These are phyloP conservation scores for Calonectria crousiana DNA, from an alignment of 2,329 filamentous ascomycete species.

Conservation along the genomic window DNA sequence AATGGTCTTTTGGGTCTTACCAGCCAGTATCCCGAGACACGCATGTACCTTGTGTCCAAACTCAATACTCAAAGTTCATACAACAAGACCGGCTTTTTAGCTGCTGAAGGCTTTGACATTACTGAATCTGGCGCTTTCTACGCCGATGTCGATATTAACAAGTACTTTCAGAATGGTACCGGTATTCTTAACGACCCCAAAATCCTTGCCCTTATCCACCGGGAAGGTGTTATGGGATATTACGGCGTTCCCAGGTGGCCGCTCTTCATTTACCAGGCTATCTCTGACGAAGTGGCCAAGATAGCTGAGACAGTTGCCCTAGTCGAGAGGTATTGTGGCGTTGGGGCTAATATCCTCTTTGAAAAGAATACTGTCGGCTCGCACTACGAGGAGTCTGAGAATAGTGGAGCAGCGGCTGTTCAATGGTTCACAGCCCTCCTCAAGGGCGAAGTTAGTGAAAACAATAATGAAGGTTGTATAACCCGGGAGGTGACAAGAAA, in stretches of 20 bases:
- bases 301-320: slow-evolving; percentile 32
- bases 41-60: slow-evolving; percentile 30
- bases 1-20: slow-evolving; percentile 36
- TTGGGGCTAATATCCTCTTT: slow-evolving; percentile 39
- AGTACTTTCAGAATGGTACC: slow-evolving; percentile 32
- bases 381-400: slow-evolving; percentile 24
- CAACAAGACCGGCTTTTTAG: slow-evolving; percentile 39
- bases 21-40: slow-evolving; percentile 35
- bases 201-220: slow-evolving; percentile 25
- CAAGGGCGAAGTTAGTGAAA: slow-evolving; percentile 24
- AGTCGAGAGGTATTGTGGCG: slow-evolving; percentile 33
- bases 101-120: slow-evolving; percentile 17
- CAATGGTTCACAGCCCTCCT: slow-evolving; percentile 31
- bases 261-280: slow-evolving; percentile 35
- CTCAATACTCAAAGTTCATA: slow-evolving; percentile 32
- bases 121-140: slow-evolving; percentile 28
- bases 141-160: slow-evolving; percentile 24
- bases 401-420: slow-evolving; percentile 23
- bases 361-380: slow-evolving; percentile 35
- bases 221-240: slow-evolving; percentile 40
- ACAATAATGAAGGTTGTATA: slow-evolving; percentile 34
- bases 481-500: slow-evolving; percentile 37
- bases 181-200: slow-evolving; percentile 20
- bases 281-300: slow-evolving; percentile 35
- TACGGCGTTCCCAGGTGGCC: slow-evolving; percentile 40